Evolutionary conservation across 495 filamentous ascomycete genomes (phyloP), one percentile per base, ranked within the genome.

Genomic region (Aspergillus bridgeri): DNA sequence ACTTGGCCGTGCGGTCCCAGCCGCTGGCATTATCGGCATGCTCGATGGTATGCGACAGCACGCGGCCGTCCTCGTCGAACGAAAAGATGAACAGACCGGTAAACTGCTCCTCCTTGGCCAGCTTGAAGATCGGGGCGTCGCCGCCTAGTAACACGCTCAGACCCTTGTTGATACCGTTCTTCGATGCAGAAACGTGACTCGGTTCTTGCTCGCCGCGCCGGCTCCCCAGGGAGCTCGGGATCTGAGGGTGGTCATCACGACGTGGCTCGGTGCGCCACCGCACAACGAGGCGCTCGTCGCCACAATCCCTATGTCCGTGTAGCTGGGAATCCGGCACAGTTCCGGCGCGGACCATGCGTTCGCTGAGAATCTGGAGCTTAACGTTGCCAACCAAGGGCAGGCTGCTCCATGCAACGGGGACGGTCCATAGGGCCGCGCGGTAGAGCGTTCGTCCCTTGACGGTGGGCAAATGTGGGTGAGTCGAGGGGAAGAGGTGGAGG

Each of bases 401-500:
- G 42, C 88, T 86, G 62, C 95, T 92, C 94, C 94, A 98, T 18
- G 92, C 95, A 22, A 98, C 84, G 0, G 94, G 94, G 1, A 91
- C 87, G 3, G 94, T 96, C 92, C 92, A 97, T 17, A 98, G 78
- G 2, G 94, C 94, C 19, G 94, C 92, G 44, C 87, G 87, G 70
- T 98, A 98, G 27, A 90, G 86, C 15, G 96, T 89, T 27, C 90
- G 84, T 45, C 94, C 94, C 6, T 89, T 87, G 50, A 97, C 95
- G 8, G 85, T 89, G 48, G 94, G 94, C 13, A 98, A 89, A 68
- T 97, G 89, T 3, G 92, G 95, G 66, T 98, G 95, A 0, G 94
- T 97, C 3, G 91, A 92, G 24, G 94, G 94, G 75, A 98, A 98
- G 55, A 98, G 89, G 71, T 96, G 89, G 24, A 98, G 85, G n/a